These are phyloP conservation scores for Trichophaea hybrida DNA, from an alignment of 2,329 filamentous ascomycete species.

Conservation along the genomic window DNA sequence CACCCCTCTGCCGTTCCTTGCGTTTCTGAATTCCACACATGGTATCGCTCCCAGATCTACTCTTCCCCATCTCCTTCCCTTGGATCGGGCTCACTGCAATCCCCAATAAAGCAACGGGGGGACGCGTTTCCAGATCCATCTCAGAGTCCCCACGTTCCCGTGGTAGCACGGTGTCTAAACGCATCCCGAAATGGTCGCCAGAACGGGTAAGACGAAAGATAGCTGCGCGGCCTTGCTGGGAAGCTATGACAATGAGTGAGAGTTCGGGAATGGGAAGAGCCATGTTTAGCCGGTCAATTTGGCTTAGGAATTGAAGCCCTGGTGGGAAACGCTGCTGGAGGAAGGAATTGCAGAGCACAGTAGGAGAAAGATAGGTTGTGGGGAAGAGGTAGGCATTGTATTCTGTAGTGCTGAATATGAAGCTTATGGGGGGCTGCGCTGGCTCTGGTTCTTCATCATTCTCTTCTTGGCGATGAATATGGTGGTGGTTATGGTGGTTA, in stretches of 20 bases:
- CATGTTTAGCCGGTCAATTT: slow-evolving; percentile 46
- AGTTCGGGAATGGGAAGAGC: slow-evolving; percentile 52
- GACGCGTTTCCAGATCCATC: neutral
- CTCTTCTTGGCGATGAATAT: too few species aligned
- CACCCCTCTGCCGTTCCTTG: slow-evolving; percentile 20
- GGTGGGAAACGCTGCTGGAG: slow-evolving; percentile 2
- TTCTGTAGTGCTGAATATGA: slow-evolving; percentile 21
- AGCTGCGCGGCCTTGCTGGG: slow-evolving; percentile 50
- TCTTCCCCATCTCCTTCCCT: slow-evolving; percentile 29
- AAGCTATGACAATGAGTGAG: slow-evolving; percentile 52
- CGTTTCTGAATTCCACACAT: slow-evolving; percentile 16
- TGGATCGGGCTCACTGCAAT: slow-evolving; percentile 54
- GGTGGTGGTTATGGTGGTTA: neutral
- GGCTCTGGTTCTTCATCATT: neutral
- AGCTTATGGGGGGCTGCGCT: slow-evolving; percentile 15
- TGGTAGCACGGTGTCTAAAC: slow-evolving; percentile 35
- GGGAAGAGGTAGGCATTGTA: slow-evolving; percentile 17
- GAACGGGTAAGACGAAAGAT: slow-evolving; percentile 47
- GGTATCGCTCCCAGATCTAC: slow-evolving; percentile 8
- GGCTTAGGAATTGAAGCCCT: slow-evolving; percentile 13
- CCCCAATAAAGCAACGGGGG: slow-evolving; percentile 44
- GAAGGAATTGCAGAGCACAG: slow-evolving; percentile 12
- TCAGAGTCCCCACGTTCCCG: slow-evolving; percentile 28
- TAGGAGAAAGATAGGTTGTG: slow-evolving; percentile 10
- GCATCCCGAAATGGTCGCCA: slow-evolving; percentile 30